A percentile compares a stretch with the other conserved stretches of the same genome.
phyloP scores from a whole-genome alignment of 2,329 filamentous ascomycete species.

The Dryadomyces sulphureus region DNA sequence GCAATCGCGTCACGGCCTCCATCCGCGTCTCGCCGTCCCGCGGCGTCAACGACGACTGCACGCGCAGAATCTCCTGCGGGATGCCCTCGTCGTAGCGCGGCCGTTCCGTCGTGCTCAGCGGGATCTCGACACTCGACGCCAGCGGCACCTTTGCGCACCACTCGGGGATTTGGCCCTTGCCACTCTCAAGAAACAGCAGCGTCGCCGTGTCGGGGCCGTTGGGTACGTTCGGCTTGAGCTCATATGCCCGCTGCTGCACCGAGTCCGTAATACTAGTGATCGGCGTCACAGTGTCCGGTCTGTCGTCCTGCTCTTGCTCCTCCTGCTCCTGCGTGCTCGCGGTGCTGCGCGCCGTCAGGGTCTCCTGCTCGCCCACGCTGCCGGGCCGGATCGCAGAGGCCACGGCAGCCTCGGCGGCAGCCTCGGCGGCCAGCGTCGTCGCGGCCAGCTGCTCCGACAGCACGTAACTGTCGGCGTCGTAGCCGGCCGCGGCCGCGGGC shows the following conservation, averaged over 20 bases:
- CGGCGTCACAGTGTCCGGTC: too few species aligned
- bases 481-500: constrained; percentile 26
- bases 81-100: constrained; percentile 52
- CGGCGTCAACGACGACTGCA: constrained; percentile 41
- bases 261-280: background rate
- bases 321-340: too few species aligned
- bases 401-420: too few species aligned
- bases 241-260: background rate
- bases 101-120: constrained; percentile 41
- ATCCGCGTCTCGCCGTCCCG: constrained; percentile 37
- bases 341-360: background rate
- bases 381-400: background rate
- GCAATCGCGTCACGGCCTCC: constrained; percentile 45
- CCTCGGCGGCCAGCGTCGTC: background rate
- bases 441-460: background rate
- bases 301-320: too few species aligned
- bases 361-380: background rate
- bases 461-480: background rate
- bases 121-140: constrained; percentile 17
- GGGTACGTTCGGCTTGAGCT: constrained; percentile 4
- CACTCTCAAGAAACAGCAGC: constrained; percentile 13
- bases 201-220: constrained; percentile 11
- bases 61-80: constrained; percentile 42
- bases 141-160: constrained; percentile 12
- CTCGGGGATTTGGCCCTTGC: constrained; percentile 11